These are phyloP conservation scores for Rosa lucieae DNA, from an alignment of 306 rosid species.

Conservation along the genomic window DNA sequence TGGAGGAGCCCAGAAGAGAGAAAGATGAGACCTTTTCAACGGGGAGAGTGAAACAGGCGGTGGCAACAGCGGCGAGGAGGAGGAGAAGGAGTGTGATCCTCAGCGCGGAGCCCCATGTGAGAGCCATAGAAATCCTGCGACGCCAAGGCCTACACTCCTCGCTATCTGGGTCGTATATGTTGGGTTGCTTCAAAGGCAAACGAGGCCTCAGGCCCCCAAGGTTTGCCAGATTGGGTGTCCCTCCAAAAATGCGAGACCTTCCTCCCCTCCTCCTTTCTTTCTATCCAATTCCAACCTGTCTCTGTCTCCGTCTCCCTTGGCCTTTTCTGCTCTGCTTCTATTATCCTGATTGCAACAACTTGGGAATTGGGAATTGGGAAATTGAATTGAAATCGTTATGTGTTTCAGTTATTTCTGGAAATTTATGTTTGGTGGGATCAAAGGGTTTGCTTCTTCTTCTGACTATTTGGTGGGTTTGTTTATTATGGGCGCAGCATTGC, in stretches of 20 bases:
- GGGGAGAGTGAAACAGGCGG: conserved; percentile 83
- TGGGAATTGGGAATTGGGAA: not conserved
- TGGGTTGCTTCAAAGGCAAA: conserved; percentile 58
- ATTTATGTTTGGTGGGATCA: not conserved
- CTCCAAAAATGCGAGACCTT: conserved; percentile 15
- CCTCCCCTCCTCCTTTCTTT: not conserved
- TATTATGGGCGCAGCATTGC: not conserved
- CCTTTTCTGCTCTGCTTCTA: not conserved
- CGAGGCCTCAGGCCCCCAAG: conserved; percentile 83
- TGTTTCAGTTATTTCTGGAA: not conserved
- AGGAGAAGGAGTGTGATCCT: conserved; percentile 65
- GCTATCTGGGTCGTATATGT: conserved; percentile 44
- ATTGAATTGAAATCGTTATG: not conserved
- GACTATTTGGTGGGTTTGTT: not conserved
- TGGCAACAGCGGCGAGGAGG: conserved; percentile 56
- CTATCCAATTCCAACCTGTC: not conserved
- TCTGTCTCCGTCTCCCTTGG: not conserved
- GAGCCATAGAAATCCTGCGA: conserved; percentile 62
- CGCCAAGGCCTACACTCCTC: conserved; percentile 80
- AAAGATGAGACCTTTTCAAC: conserved; percentile 61
- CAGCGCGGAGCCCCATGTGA: conserved; percentile 65
- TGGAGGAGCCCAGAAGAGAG: conserved; percentile 18
- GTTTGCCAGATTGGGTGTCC: conserved; percentile 67
- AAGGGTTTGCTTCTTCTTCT: not conserved
- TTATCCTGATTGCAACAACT: not conserved